phyloP scores from a whole-genome alignment of 2,329 filamentous ascomycete genomes.

The Ophiostoma montium region DNA sequence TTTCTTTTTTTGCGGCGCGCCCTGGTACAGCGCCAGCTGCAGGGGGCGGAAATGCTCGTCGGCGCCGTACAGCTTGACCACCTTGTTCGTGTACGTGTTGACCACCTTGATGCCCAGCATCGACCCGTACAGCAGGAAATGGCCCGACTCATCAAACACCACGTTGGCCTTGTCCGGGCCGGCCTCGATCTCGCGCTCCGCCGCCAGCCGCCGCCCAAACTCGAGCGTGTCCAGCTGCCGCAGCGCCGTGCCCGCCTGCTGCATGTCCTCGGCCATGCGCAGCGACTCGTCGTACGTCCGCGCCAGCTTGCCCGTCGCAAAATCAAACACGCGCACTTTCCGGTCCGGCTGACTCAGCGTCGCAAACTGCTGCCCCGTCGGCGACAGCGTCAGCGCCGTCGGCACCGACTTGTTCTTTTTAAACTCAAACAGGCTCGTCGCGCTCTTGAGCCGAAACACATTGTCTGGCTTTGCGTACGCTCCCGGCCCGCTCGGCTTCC shows the following conservation, averaged over 20 bases:
- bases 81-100: conserved; percentile 87
- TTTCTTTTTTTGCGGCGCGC: conserved; percentile 85
- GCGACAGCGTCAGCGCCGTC: conserved; percentile 70
- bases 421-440: conserved; percentile 90
- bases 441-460: conserved; percentile 86
- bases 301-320: conserved; percentile 72
- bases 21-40: conserved; percentile 81
- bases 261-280: conserved; percentile 80
- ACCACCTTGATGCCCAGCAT: conserved; percentile 87
- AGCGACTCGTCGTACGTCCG: conserved; percentile 93
- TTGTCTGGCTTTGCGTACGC: conserved; percentile 77
- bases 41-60: conserved; percentile 80
- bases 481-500: conserved; percentile 55
- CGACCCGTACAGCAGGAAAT: conserved; percentile 91
- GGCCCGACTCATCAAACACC: conserved; percentile 87
- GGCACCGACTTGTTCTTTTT: conserved; percentile 87
- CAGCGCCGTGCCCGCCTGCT: conserved; percentile 74
- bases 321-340: conserved; percentile 88
- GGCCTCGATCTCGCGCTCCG: conserved; percentile 68
- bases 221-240: conserved; percentile 80
- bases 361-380: conserved; percentile 72
- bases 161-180: conserved; percentile 60
- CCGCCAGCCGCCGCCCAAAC: conserved; percentile 74
- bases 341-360: conserved; percentile 87
- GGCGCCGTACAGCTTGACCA: conserved; percentile 78